Percentiles rank a stretch among this genome's conserved stretches.
Evolutionary conservation across 139 green algal genomes (phyloP).

Genomic region (Limnomonas spitsbergensis): DNA sequence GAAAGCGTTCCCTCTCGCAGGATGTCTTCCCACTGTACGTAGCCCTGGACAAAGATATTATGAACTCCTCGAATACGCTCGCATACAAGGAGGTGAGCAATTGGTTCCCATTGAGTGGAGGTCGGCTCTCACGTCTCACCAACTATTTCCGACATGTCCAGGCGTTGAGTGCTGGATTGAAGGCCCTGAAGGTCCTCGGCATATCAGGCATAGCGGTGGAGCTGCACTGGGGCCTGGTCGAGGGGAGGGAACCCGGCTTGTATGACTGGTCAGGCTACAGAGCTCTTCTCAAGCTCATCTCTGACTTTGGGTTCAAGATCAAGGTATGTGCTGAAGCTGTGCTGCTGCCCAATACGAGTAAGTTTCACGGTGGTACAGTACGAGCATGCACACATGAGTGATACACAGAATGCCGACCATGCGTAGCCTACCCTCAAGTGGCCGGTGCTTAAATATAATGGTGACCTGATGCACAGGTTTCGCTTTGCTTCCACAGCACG

Average conservation of each 20-base stretch:
- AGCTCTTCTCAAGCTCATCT: slow-evolving; percentile 36
- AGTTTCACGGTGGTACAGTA: too few species aligned
- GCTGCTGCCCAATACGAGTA: too few species aligned
- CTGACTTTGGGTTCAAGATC: slow-evolving; percentile 39
- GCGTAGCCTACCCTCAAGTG: too few species aligned
- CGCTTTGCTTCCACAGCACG: slow-evolving; percentile 47
- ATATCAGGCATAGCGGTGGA: slow-evolving; percentile 46
- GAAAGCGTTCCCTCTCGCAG: too few species aligned
- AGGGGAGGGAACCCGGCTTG: slow-evolving; percentile 18
- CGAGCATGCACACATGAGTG: too few species aligned
- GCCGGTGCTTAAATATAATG: too few species aligned
- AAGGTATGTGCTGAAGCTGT: slow-evolving; percentile 24
- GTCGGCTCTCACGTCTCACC: background rate
- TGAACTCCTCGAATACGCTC: slow-evolving; percentile 19
- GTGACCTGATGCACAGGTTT: slow-evolving; percentile 32
- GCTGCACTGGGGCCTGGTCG: slow-evolving; percentile 47
- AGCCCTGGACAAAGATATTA: slow-evolving; percentile 22
- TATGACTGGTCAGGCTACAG: slow-evolving; percentile 53
- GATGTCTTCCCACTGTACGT: slow-evolving; percentile 19
- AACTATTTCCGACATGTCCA: slow-evolving; percentile 3
- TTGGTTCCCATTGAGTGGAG: background rate
- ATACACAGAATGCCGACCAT: too few species aligned
- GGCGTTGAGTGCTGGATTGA: slow-evolving; percentile 40
- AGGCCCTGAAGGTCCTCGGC: slow-evolving; percentile 41
- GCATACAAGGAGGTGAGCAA: slow-evolving; percentile 30